Evolutionary conservation across 768 basidiomycete species (phyloP).

Genomic region (Phaeotremella fagi): DNA sequence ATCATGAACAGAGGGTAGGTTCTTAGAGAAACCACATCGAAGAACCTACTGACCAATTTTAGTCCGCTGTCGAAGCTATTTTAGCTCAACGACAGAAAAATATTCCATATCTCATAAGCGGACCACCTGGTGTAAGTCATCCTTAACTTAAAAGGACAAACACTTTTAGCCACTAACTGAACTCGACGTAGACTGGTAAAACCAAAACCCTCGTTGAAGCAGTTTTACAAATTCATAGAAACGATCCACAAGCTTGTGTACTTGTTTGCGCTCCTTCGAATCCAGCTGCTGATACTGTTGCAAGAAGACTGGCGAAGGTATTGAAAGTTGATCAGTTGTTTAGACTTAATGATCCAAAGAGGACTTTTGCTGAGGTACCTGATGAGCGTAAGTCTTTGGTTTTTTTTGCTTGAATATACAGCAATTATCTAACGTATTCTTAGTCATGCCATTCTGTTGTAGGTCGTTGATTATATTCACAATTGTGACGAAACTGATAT

Average conservation of each 20-base stretch:
- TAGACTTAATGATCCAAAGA: slow-evolving; percentile 41
- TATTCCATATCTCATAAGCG: slow-evolving; percentile 45
- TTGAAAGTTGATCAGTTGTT: slow-evolving; percentile 33
- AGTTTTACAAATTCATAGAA: slow-evolving; percentile 42
- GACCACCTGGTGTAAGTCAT: slow-evolving; percentile 43
- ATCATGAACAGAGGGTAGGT: slow-evolving; percentile 42
- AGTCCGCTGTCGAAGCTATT: slow-evolving; percentile 33
- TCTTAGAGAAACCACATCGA: too few species aligned
- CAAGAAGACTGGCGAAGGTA: slow-evolving; percentile 28
- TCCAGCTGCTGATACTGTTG: slow-evolving; percentile 48
- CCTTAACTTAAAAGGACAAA: not conserved
- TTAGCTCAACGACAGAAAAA: slow-evolving; percentile 7
- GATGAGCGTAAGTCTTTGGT: slow-evolving; percentile 16
- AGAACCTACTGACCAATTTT: not conserved
- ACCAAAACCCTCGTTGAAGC: slow-evolving; percentile 43
- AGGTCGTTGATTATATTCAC: not conserved
- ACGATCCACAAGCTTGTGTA: slow-evolving; percentile 31
- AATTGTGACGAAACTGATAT: slow-evolving; percentile 2
- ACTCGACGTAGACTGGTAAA: slow-evolving; percentile 25
- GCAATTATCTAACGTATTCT: not conserved
- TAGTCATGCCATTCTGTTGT: slow-evolving; percentile 12
- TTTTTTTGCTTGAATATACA: not conserved
- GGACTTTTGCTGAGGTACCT: slow-evolving; percentile 48
- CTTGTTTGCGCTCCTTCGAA: slow-evolving; percentile 48
- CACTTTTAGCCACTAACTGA: slow-evolving; percentile 1